Evolutionary conservation across 148 eudicot species (phyloP), one percentile per base, ranked within the genome.

Genomic region (Rhododendron ovatum): DNA sequence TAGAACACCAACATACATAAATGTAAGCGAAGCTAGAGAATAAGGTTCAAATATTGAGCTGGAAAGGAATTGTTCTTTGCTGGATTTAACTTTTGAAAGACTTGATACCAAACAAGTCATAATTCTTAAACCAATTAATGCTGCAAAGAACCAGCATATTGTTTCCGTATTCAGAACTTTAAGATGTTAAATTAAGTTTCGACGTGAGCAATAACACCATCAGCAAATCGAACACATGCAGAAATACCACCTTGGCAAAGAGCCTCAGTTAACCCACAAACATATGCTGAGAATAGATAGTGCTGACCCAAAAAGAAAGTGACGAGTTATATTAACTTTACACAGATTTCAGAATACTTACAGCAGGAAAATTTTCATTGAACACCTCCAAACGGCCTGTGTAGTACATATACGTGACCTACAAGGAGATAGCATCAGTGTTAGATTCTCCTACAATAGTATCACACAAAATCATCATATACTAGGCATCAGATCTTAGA

Each of bases 341-440:
- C 6, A 22, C 22, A 30, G 20, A 75, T 30, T 41, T 26, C 20
- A 50, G 80, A 30, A 74, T 30, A 89, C 97, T 94, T 87, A 94
- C 99, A 87, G 96, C 96, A 51, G 91, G 91, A 88, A 97, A 97
- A 87, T 95, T 95, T 89, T 97, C 99, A 88, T 97, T 97, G 90
- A 95, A 94, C 67, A 97, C 98, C 91, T 97, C 99, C 94, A 95
- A 89, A 55, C 98, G 98, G 79, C 99, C 98, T 35, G 99, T 97
- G 88, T 97, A 97, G 78, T 97, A 97, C 99, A 97, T 97, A 91
- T 97, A 97, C 41, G 99, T 94, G 65, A 97, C 98, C 98, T 94
- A 85, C 50, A 74, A 86, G 65, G 85, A 51, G 83, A 89, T 45
- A 81, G 37, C 26, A 30, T 8, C 63, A 65, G 37, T n/a, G 7